Base-by-base conservation (phyloP, 108 stramenopile genomes). In the Cyclotella choctawhatcheeana region DNA sequence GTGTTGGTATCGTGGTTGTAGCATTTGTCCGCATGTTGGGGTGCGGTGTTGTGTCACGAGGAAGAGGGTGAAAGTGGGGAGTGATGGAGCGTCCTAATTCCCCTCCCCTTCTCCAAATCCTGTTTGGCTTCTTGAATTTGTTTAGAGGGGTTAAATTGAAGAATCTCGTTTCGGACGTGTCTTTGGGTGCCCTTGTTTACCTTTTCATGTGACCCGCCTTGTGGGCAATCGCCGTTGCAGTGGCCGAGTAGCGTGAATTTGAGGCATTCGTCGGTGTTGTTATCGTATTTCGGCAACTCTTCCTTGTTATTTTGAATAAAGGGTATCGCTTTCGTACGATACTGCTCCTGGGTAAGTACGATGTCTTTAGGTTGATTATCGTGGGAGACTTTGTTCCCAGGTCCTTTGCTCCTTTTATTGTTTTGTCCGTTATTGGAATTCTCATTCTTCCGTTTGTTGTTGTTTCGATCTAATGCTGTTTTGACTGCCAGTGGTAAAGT, bases 141-240 rank as follows among this genome's bases (percentile, higher is more conserved):
- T n/a, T n/a, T n/a, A n/a, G n/a, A n/a, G n/a, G n/a, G n/a, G n/a
- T n/a, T n/a, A n/a, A n/a, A n/a, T n/a, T n/a, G n/a, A n/a, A n/a
- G n/a, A n/a, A n/a, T n/a, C n/a, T n/a, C n/a, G n/a, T n/a, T 33
- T 44, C 27, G 10, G 37, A 27, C n/a, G n/a, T n/a, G n/a, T n/a
- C n/a, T n/a, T n/a, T n/a, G n/a, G n/a, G n/a, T n/a, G n/a, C n/a
- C n/a, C n/a, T n/a, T n/a, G n/a, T n/a, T n/a, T n/a, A n/a, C n/a
- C n/a, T n/a, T n/a, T n/a, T n/a, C 20, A n/a, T 20, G 24, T 64
- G 63, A 8, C 43, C 63, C 0, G 14, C 24, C 2, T 14, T 10
- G 25, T 44, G 63, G 63, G 43, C 63, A 64, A 0, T 64, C 37
- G 44, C 21, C n/a, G 43, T 64, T 64, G 63, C 63, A 64, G 34